A percentile compares a stretch with the other conserved stretches of the same genome.
Evolutionary conservation across 257 asterid genomes (phyloP).

Genomic region (Nicotiana undulata): DNA sequence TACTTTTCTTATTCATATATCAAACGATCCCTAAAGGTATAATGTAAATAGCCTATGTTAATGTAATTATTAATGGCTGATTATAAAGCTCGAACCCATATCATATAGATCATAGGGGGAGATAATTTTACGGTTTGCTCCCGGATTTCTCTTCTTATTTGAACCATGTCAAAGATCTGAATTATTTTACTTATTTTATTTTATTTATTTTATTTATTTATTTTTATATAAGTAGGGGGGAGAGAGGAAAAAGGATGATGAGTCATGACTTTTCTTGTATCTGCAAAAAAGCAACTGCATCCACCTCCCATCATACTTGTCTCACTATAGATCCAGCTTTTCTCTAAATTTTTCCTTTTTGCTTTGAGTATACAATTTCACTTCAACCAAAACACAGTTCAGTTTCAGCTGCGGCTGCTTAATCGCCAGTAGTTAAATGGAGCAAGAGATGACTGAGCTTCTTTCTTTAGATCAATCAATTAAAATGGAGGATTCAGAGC

Average conservation of each 20-base stretch:
- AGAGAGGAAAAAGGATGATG: background rate
- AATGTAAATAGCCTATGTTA: too few species aligned
- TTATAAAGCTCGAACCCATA: too few species aligned
- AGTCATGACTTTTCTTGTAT: background rate
- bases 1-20: too few species aligned
- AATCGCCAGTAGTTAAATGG: background rate
- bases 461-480: background rate
- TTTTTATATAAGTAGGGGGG: background rate
- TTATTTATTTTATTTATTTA: background rate
- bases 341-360: too few species aligned
- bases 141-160: too few species aligned
- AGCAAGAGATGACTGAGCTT: background rate
- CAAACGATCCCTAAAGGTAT: too few species aligned
- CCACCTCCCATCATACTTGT: background rate
- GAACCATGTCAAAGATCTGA: background rate
- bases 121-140: too few species aligned
- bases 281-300: background rate
- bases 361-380: background rate
- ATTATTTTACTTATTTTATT: background rate
- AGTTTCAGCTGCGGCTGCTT: background rate
- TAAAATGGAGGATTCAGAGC: conserved; percentile 1
- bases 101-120: too few species aligned
- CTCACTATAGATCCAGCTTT: background rate
- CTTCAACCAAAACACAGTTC: background rate
- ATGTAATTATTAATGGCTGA: too few species aligned